Base-by-base conservation (phyloP, 1,284 basidiomycete species). In the Phellopilus nigrolimitatus region DNA sequence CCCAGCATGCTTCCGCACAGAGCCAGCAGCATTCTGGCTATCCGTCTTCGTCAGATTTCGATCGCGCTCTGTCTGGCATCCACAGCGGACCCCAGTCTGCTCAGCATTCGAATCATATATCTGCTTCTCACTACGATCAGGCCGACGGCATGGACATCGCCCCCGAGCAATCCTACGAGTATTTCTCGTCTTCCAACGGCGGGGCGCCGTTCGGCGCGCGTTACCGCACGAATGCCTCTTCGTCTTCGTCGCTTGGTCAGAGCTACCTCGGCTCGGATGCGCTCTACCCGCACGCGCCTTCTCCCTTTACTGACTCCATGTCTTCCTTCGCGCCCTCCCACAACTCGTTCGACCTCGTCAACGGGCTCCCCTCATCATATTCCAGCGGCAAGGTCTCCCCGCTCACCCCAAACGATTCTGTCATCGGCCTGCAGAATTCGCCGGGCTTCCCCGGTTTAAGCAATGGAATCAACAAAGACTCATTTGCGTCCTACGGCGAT, bases 341-440 rank as follows among this genome's bases (percentile, higher is more conserved):
- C 49, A 71, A 72, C 61, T 71, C 79, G 2, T 87, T 84, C 68
- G 81, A 82, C 64, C 75, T 84, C 59, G 80, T 84, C 61, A 71
- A 68, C 64, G 74, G 74, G 56, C 67, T 84, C n/a, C 70, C 78
- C 22, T 74, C 74, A 8, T 82, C 82, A 1, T 80, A 79, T 61
- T 75, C 72, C 66, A 82, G 79, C 53, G 83, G 82, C 56, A 86
- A 86, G 64, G 80, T 82, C 42, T 88, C 86, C 13, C 84, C 85
- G 0, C 71, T 86, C 41, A 84, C 82, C 4, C 84, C 84, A 34
- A 81, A 66, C 60, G 85, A 88, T 64, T 68, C 79, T 40, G 76
- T 51, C 37, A 46, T 79, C 51, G 68, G 69, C 48, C 70, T 84
- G 4, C 80, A 81, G 55, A 77, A 76, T 56, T 66, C 76, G 3